These are phyloP conservation scores for Quercus aquifolioides DNA, from an alignment of 306 rosid species.

Conservation along the genomic window DNA sequence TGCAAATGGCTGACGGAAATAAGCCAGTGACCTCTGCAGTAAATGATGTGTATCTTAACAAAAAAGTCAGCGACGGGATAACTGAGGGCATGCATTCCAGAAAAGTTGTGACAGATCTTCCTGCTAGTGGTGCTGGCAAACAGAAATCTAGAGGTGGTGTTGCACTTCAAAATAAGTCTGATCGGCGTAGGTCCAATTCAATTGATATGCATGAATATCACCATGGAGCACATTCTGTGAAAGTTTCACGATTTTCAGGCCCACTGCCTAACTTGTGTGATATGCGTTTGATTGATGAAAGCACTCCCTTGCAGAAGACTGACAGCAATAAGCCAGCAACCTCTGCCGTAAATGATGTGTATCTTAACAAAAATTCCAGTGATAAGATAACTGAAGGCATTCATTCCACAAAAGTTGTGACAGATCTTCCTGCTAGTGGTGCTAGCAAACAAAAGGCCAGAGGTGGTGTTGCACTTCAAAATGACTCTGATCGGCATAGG, in stretches of 20 bases:
- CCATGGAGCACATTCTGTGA: conserved; percentile 27
- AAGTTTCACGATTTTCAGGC: conserved; percentile 39
- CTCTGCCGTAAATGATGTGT: not conserved
- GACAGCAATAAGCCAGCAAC: too few relatives aligned
- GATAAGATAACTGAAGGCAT: conserved; percentile 27
- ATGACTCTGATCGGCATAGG: conserved; percentile 27
- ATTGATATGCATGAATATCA: conserved; percentile 41
- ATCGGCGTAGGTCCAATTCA: conserved; percentile 32
- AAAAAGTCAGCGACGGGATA: not conserved
- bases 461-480: conserved; percentile 32
- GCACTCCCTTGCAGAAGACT: too few relatives aligned
- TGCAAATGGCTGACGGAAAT: conserved; percentile 26
- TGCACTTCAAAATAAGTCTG: conserved; percentile 35
- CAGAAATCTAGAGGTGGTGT: conserved; percentile 39
- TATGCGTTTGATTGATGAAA: conserved; percentile 52
- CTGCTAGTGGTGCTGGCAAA: conserved; percentile 36
- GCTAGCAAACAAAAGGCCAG: conserved; percentile 40
- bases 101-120: conserved; percentile 26
- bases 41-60: conserved; percentile 9
- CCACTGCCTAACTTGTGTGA: conserved; percentile 33
- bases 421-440: conserved; percentile 35
- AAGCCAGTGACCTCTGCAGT: conserved; percentile 29
- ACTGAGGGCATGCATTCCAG: conserved; percentile 18
- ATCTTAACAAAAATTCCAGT: conserved; percentile 12
- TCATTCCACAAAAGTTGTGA: conserved; percentile 12